Evolutionary conservation across 1,284 basidiomycete species (phyloP).

Genomic region (Albatrellus sp.): DNA sequence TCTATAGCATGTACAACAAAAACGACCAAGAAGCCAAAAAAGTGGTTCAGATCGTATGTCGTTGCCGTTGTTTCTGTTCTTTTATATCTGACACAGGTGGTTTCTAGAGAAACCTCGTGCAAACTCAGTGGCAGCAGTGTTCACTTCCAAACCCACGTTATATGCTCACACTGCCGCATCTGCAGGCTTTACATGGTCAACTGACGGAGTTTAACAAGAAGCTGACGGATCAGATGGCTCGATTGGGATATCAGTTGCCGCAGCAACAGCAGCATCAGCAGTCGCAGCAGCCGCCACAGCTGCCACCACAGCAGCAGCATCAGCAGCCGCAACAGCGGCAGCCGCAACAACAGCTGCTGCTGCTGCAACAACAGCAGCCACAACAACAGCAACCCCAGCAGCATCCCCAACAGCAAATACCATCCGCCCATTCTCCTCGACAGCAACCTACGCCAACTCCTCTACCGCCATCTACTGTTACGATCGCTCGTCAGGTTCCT

Average conservation of each 20-base stretch:
- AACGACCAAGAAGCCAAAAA: constrained; percentile 34
- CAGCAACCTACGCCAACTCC: neutral
- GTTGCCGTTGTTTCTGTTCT: neutral
- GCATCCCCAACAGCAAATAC: neutral
- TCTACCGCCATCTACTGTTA: neutral
- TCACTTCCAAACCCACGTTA: constrained; percentile 34
- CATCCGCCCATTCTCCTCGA: neutral
- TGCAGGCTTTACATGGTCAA: constrained; percentile 15
- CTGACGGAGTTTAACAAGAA: constrained; percentile 37
- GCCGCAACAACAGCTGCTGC: neutral
- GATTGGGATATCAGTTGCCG: constrained; percentile 1
- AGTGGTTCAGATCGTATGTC: constrained; percentile 39
- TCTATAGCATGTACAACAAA: constrained; percentile 28
- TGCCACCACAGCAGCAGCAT: constrained; percentile 1
- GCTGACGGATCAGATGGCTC: constrained; percentile 9
- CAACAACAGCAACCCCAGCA: constrained; percentile 1
- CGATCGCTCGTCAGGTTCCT: constrained; percentile 3
- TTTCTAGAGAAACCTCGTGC: constrained; percentile 35
- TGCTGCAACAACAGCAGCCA: neutral
- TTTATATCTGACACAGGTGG: neutral
- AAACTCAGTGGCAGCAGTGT: constrained; percentile 37
- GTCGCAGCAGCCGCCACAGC: too few species aligned
- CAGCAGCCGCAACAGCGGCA: constrained; percentile 4
- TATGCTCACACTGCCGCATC: constrained; percentile 22
- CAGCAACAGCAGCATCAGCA: neutral